Evolutionary conservation across 78 protist genomes (phyloP), one percentile per base, ranked within the genome.

Genomic region (slime mould (Dictyostelium discoideum)): DNA sequence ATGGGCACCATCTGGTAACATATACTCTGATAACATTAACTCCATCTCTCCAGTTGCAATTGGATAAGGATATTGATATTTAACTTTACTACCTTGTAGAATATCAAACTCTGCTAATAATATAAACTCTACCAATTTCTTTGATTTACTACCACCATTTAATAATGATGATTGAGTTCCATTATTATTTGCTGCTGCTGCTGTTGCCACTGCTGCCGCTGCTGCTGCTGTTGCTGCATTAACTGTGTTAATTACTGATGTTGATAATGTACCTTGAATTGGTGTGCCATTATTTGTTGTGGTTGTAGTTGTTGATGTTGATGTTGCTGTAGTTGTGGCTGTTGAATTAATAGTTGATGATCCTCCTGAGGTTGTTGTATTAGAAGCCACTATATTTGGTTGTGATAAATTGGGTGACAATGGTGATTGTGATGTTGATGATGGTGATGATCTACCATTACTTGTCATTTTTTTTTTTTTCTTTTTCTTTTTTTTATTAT

Each of bases 1-100:
- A 80, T 98, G 98, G 24, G 94, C 97, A 14, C 98, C 98, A 73
- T 98, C 98, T 2, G 98, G 98, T 3, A 98, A 72, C 98, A 98
- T 98, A 57, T 95, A 92, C 93, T 97, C 98, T n/a, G 98, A 98
- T 10, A 98, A 74, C 26, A 95, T 13, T 13, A 96, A 87, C 40
- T 79, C 86, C 26, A 87, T 96, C 14, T 80, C 94, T 1, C 97
- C 97, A 20, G 95, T 96, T 13, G 92, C 76, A 24, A 46, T 39
- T 11, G 98, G 98, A 81, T 48, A 81, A 14, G 85, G 85, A 76
- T 98, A 98, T 67, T 97, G 98, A 39, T 65, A 72, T 22, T 69
- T 81, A 14, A 98, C 77, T 26, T 83, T 86, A 37, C 82, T 44
- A 11, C 98, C 98, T 24, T 85, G 95, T 54, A 96, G 96, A 37